Evolutionary conservation across 2,329 filamentous ascomycete genomes (phyloP).

Genomic region (Colletotrichum plurivorum): DNA sequence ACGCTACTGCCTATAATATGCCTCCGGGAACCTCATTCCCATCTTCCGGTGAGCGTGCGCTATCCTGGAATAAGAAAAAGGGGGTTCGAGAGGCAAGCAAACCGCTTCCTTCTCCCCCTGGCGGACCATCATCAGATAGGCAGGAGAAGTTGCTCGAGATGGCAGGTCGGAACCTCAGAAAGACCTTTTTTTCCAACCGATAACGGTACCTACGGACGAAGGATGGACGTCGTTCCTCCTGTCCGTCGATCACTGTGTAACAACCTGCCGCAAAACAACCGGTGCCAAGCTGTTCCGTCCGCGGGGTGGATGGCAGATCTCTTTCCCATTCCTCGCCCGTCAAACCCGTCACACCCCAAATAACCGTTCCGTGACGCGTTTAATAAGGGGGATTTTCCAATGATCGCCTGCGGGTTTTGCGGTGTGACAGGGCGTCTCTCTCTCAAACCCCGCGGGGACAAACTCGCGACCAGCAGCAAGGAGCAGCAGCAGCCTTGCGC

Average conservation of each 20-base stretch:
- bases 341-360: conserved; percentile 1
- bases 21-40: conserved; percentile 8
- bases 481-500: neutral
- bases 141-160: conserved; percentile 29
- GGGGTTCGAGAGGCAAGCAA: neutral
- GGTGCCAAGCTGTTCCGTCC: neutral
- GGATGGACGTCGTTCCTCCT: neutral
- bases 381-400: conserved; percentile 34
- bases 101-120: too few relatives aligned
- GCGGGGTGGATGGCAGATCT: conserved; percentile 1
- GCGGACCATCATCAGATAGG: neutral
- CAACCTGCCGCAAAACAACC: neutral
- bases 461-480: too few relatives aligned
- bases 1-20: neutral
- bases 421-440: conserved; percentile 6
- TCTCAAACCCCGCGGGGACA: conserved; percentile 16
- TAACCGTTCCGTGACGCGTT: conserved; percentile 26
- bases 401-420: conserved; percentile 23
- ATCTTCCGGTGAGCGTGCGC: conserved; percentile 1
- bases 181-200: neutral
- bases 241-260: conserved; percentile 31
- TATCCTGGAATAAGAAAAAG: neutral
- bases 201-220: neutral
- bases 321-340: conserved; percentile 13
- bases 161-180: neutral